Evolutionary conservation across 139 green algal genomes (phyloP), one percentile per base, ranked within the genome.

Genomic region (Chlamydomonas incerta): DNA sequence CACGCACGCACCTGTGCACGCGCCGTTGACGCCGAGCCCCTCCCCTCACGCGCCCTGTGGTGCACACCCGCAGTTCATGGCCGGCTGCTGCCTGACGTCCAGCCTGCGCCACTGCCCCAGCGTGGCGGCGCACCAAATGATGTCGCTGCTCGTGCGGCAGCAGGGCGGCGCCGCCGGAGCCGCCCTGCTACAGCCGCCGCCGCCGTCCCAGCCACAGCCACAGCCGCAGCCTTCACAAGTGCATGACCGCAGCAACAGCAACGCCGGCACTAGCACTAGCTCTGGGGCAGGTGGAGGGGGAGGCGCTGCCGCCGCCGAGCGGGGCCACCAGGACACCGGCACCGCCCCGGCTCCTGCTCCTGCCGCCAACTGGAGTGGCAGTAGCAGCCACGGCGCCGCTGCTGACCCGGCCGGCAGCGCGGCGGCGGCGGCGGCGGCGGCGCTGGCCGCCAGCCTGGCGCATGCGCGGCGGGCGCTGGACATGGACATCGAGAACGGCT

Each of bases 121-220:
- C 33, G 57, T 66, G 57, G 70, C 31, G 8, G 81, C 37, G 15
- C 81, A 81, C 34, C 69, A 79, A 37, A 79, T 87, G 81, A 72
- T 87, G 81, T 81, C 70, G 13, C 35, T 87, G 58, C 60, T 81
- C n/a, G 70, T 81, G 29, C 81, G 71, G n/a, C 81, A 81, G 71
- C 71, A 34, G 60, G 35, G 75, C 35, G 52, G 35, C 55, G 66
- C 66, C 18, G 68, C 46, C n/a, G 68, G 58, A 3, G 80, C 55
- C 18, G 50, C 37, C 33, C 9, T 60, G 68, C 13, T 60, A 17
- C 60, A 58, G 63, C 76, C 14, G 15, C 35, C 35, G 18, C 28
- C 50, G 46, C 67, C 65, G 14, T 20, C 58, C 17, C 72, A n/a
- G 47, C 26, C 52, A 24, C 65, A 9, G 29, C 77, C 37, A 3